A percentile compares a stretch with the other conserved stretches of the same genome.
Evolutionary conservation across 75 land plant genomes (phyloP).

Genomic region (Adiantum capillusveneris): DNA sequence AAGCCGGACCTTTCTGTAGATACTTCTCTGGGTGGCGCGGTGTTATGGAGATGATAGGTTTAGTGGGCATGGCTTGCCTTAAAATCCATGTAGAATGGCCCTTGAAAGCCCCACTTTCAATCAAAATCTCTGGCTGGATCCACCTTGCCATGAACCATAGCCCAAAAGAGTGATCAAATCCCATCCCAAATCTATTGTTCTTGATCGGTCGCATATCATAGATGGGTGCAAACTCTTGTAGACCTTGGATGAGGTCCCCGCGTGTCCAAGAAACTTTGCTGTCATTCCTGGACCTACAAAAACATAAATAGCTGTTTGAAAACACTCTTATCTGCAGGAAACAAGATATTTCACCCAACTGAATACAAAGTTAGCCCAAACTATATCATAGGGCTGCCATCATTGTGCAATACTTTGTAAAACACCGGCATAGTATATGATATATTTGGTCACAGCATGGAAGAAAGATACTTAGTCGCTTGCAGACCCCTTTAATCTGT

Average conservation of each 20-base stretch:
- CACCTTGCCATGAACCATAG: conserved; percentile 81
- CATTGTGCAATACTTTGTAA: no score
- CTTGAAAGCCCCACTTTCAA: conserved; percentile 90
- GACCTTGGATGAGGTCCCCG: conserved; percentile 55
- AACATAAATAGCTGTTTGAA: no score
- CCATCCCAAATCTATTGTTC: conserved; percentile 85
- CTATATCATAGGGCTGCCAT: no score
- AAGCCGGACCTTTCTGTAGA: conserved; percentile 77
- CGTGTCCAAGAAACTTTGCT: conserved; percentile 69
- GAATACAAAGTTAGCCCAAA: no score
- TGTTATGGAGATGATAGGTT: conserved; percentile 55
- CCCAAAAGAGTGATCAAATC: conserved; percentile 94
- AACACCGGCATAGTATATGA: no score
- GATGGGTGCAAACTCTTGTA: conserved; percentile 74
- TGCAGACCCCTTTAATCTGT: no score
- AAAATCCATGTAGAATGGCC: conserved; percentile 94
- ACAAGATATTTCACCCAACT: no score
- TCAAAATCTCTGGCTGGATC: conserved; percentile 71
- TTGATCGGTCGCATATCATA: conserved; percentile 77
- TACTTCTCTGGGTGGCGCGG: conserved; percentile 87
- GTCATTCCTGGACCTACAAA: conserved; percentile 70
- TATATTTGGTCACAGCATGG: no score
- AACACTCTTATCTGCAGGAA: no score
- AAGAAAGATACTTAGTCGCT: no score
- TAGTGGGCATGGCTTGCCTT: conserved; percentile 81